Percentiles rank a stretch among this genome's conserved stretches.
Conservation (phyloP, 441 rosid species). For the Euphorbia corollata region DNA sequence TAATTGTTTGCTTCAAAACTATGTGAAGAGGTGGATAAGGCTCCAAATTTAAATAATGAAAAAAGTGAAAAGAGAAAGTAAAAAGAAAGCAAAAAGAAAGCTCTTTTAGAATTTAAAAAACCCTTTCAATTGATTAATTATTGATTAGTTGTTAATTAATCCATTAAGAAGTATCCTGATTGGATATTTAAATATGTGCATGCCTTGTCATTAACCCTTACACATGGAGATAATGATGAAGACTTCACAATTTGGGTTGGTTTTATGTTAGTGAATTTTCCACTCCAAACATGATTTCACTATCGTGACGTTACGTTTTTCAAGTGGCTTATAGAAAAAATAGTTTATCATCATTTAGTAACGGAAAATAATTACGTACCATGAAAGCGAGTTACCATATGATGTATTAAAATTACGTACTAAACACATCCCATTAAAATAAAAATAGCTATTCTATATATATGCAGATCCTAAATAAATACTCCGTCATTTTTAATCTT, state of each 20-base stretch:
- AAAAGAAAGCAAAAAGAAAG: not conserved
- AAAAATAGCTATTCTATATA: no score
- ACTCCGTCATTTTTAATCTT: no score
- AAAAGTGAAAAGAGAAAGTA: not conserved
- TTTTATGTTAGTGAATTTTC: not conserved
- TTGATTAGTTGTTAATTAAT: not conserved
- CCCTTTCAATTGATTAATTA: not conserved
- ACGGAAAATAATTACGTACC: no score
- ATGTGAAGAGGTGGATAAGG: not conserved
- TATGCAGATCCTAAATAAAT: no score
- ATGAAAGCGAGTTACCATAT: no score
- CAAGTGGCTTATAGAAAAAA: not conserved
- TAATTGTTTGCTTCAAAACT: not conserved
- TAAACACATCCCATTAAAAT: no score
- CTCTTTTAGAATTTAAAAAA: not conserved
- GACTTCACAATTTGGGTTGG: not conserved
- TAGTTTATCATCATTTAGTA: no score
- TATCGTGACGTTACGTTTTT: not conserved
- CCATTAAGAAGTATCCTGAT: not conserved
- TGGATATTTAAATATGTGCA: not conserved
- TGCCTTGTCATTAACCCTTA: slow-evolving; percentile 5
- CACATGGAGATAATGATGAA: slow-evolving; percentile 3
- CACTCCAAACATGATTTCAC: not conserved
- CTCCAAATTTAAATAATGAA: not conserved
- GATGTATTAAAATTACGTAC: no score